Base-by-base conservation (phyloP, 2,329 filamentous ascomycete species). In the Myriosclerotinia scirpicola region DNA sequence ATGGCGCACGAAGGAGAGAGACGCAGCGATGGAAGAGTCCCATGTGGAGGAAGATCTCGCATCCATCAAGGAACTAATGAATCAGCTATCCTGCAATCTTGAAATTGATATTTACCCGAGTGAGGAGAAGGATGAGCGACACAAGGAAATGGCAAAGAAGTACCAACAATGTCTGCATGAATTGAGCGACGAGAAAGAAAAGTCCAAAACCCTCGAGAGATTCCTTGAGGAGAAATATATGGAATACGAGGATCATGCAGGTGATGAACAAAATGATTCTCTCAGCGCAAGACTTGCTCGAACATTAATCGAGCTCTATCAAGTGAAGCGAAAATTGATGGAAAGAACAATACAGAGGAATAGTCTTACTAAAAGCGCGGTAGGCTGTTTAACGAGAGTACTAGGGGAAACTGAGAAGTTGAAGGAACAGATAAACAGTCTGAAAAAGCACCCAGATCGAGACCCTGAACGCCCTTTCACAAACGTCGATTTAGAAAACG, bases 141-240 rank as follows among this genome's bases (percentile, higher is more conserved):
- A 22, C 34, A 26, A 50, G n/a, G 44, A 61, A 38, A 9, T 50
- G 12, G 6, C n/a, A 17, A 61, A 61, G 9, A 38, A 50, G 3
- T 61, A 50, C n/a, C 44, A 46, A 2, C 8, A 38, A 52, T 61
- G 44, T 7, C 46, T 36, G n/a, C 30, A 44, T 61, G 30, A 26
- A 38, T 20, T 61, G 34, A 61, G 44, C 44, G 58, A 61, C n/a
- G 46, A 61, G 58, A 61, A 61, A 40, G 58, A 61, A 26, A 61
- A 22, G 3, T n/a, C 22, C 44, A 61, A 61, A n/a, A 38, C 44
- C 50, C 44, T 61, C 14, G 58, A 61, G 15, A 61, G 8, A 2
- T 61, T 61, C 5, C 34, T 61, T 14, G 58, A 61, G n/a, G 58
- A 61, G n/a, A 61, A 50, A 12, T 38, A 50, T 22, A 61, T 61